phyloP scores from a whole-genome alignment of 1,284 basidiomycete species.

The Ceratorhiza oryzae-sativae region DNA sequence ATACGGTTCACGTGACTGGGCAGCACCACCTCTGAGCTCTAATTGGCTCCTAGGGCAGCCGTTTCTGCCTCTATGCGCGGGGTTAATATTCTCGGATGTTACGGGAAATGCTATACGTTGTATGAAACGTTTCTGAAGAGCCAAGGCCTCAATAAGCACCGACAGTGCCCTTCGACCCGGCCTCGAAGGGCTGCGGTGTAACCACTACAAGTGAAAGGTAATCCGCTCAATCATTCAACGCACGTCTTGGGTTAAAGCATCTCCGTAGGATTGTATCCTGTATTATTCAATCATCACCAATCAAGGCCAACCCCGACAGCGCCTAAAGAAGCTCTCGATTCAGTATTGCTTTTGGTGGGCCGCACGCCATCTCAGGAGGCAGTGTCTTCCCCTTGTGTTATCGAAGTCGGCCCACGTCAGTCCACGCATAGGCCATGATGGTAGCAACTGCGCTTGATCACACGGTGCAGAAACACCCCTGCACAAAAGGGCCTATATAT shows the following conservation, averaged over 20 bases:
- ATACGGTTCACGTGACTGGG: slow-evolving; percentile 17
- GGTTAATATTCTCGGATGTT: too few relatives aligned
- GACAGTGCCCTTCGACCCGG: too few relatives aligned
- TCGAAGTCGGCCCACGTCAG: background rate
- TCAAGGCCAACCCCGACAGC: background rate
- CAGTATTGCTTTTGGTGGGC: background rate
- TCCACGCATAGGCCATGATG: slow-evolving; percentile 16
- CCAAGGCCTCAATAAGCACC: too few relatives aligned
- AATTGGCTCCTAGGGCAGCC: too few relatives aligned
- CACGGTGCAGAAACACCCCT: slow-evolving; percentile 2
- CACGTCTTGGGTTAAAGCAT: too few relatives aligned
- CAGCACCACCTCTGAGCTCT: too few relatives aligned
- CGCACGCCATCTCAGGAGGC: background rate
- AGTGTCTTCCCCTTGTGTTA: background rate
- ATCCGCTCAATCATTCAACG: too few relatives aligned
- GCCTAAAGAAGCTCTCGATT: background rate
- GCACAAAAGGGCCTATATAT: background rate
- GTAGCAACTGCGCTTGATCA: background rate
- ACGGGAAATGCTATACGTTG: too few relatives aligned
- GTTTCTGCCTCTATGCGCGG: too few relatives aligned
- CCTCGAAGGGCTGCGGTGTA: too few relatives aligned
- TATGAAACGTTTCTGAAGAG: too few relatives aligned
- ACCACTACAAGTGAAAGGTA: too few relatives aligned
- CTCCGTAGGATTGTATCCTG: background rate
- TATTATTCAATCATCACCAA: background rate